Base-by-base conservation (phyloP, 1,284 basidiomycete species). In the Blastosporella zonata region DNA sequence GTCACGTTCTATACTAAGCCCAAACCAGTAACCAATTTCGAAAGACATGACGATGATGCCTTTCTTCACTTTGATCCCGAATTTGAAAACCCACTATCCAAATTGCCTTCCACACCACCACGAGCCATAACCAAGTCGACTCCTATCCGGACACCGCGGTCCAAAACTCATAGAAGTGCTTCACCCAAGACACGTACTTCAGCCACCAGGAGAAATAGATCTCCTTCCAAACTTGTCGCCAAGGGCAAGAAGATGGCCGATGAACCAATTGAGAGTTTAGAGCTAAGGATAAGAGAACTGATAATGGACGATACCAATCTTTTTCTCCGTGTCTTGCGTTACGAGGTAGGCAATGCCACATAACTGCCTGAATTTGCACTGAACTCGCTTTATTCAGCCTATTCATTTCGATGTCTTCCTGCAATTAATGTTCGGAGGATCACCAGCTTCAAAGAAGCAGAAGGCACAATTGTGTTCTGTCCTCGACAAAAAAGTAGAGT, bases 391-490 rank as follows among this genome's bases (percentile, higher is more conserved):
- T 6, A 8, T 15, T 25, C 55, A 87, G 84, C 84, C 84, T 5
- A 69, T 87, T 42, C 71, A 76, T 54, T 76, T 85, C 48, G 73
- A 81, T 52, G 64, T 74, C 2, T 82, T 87, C 57, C 46, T 78
- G 49, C 57, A 69, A 27, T 38, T 74, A 25, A 66, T 62, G 3
- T 52, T 44, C 10, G 52, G 64, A n/a, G 8, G 69, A 65, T 18
- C 44, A 35, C 47, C 70, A 20, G 62, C 67, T 34, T 55, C 63
- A 20, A 54, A 61, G 2, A 69, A 64, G 47, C 60, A 78, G 17
- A 75, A 71, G 55, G 29, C 55, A 10, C 67, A 72, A 47, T 59
- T 86, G 41, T 68, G 72, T 38, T 56, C 60, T 4, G 82, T 83
- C 57, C 72, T 87, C 23, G 84, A 87, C 59, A 71, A 73, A 54